These are phyloP conservation scores for Primulina tabacum DNA, from an alignment of 257 asterid species.

Conservation along the genomic window DNA sequence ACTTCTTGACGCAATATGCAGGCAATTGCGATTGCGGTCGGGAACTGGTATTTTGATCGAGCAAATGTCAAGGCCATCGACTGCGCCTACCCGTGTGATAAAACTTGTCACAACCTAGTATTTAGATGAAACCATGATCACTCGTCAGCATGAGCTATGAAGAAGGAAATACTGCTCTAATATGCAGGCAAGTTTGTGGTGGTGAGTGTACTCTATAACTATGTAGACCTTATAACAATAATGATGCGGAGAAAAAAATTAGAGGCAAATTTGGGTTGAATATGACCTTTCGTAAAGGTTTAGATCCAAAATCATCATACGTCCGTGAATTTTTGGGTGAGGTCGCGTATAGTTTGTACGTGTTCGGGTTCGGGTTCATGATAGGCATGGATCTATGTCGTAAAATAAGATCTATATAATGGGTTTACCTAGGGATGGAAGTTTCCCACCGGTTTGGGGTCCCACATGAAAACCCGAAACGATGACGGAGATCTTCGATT, in stretches of 20 bases:
- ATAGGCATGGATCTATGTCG: too few species aligned
- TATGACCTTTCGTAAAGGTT: too few species aligned
- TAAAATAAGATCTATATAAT: too few species aligned
- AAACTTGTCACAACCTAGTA: constrained; percentile 46
- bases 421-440: too few species aligned
- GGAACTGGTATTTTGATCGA: constrained; percentile 58
- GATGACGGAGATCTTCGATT: too few species aligned
- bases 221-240: neutral
- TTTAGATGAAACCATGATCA: constrained; percentile 30
- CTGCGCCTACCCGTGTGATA: constrained; percentile 58
- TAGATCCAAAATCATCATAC: too few species aligned
- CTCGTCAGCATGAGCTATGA: constrained; percentile 14
- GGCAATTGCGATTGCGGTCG: constrained; percentile 55
- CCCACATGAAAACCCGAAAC: too few species aligned
- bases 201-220: constrained; percentile 12
- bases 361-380: too few species aligned
- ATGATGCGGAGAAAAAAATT: neutral
- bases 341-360: too few species aligned
- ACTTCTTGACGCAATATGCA: constrained; percentile 22
- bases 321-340: too few species aligned
- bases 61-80: constrained; percentile 42
- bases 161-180: constrained; percentile 23
- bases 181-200: neutral
- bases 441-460: too few species aligned
- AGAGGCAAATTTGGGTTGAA: neutral